phyloP scores from a whole-genome alignment of 371 early-diverging fungal genomes.

The Massospora cicadina region DNA sequence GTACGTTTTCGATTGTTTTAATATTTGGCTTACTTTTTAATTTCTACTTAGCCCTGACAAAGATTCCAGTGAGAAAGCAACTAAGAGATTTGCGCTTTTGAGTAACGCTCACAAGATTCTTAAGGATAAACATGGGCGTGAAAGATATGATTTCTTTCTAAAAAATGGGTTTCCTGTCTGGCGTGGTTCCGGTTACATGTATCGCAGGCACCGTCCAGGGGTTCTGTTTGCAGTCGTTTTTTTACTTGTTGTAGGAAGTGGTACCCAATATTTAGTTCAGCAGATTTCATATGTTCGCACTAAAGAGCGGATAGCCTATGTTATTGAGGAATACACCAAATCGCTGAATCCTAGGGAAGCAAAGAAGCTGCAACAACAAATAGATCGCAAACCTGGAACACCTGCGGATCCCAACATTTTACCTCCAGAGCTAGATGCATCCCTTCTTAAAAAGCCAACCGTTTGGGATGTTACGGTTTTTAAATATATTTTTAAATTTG shows the following conservation, averaged over 20 bases:
- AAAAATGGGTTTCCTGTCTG: constrained; percentile 79
- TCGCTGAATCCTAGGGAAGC: constrained; percentile 14
- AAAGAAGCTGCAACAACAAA: constrained; percentile 2
- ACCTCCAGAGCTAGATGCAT: constrained; percentile 3
- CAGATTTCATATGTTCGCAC: constrained; percentile 43
- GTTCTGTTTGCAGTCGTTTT: constrained; percentile 36
- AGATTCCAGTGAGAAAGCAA: constrained; percentile 28
- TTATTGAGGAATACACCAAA: constrained; percentile 16
- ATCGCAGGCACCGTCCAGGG: constrained; percentile 63
- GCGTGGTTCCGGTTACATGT: constrained; percentile 69
- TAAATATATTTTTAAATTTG: background rate
- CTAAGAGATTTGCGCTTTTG: constrained; percentile 43
- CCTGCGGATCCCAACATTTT: constrained; percentile 3
- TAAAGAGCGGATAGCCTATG: constrained; percentile 27
- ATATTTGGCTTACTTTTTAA: constrained; percentile 3
- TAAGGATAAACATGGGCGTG: constrained; percentile 38
- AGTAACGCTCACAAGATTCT: constrained; percentile 47
- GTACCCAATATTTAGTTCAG: constrained; percentile 44
- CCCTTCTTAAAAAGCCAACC: constrained; percentile 1
- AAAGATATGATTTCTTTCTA: constrained; percentile 65
- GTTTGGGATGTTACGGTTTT: background rate
- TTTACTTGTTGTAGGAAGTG: constrained; percentile 28
- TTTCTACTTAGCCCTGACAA: constrained; percentile 46
- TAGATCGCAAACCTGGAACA: background rate
- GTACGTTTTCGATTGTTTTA: constrained; percentile 22